Evolutionary conservation across 2,329 filamentous ascomycete species (phyloP).

Genomic region (Pseudogymnoascus sp.): DNA sequence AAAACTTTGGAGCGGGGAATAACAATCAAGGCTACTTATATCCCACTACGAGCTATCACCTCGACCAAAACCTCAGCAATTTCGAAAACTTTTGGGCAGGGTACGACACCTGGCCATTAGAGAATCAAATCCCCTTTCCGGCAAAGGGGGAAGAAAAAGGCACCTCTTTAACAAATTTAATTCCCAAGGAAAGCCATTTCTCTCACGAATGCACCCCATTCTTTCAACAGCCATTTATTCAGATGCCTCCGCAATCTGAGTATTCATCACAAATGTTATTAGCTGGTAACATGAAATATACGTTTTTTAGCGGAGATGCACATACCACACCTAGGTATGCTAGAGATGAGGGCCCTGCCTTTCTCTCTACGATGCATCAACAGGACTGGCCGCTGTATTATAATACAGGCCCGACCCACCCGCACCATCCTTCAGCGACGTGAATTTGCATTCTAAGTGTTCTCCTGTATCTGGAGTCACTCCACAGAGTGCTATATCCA

Average conservation of each 20-base stretch:
- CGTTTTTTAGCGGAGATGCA: background rate
- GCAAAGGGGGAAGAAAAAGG: background rate
- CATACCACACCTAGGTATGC: background rate
- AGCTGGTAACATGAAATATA: background rate
- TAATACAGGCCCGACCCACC: background rate
- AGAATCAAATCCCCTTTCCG: background rate
- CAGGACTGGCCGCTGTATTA: background rate
- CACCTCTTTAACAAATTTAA: background rate
- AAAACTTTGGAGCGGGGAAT: background rate
- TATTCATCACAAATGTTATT: background rate
- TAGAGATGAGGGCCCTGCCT: background rate
- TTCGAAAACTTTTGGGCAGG: background rate
- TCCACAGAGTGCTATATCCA: background rate
- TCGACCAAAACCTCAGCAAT: background rate
- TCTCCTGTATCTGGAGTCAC: background rate
- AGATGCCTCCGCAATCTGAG: background rate
- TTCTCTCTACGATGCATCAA: background rate
- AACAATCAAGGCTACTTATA: background rate
- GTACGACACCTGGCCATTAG: background rate
- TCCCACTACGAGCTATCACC: background rate
- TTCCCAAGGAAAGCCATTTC: background rate
- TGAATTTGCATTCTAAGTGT: background rate
- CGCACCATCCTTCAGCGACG: background rate
- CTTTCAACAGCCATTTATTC: background rate
- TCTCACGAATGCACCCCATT: background rate